Percentiles rank a stretch among this genome's conserved stretches.
Conservation (phyloP, 331 rosid genomes). For the Stylosanthes scabra region DNA sequence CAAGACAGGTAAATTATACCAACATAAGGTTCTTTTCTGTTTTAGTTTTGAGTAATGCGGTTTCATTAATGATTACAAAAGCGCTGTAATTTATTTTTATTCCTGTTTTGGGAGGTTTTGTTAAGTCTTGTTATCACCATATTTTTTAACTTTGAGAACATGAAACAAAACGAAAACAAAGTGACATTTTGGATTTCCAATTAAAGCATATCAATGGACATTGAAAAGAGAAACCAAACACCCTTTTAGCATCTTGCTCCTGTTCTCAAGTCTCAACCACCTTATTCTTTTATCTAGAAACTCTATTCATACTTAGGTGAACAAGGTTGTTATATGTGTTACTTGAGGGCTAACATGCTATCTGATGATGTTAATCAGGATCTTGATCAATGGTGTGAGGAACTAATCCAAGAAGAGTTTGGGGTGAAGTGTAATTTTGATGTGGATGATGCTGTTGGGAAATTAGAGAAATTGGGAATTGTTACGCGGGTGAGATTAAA, state of each 20-base stretch:
- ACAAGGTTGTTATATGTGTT: slow-evolving; percentile 5
- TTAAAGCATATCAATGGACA: background rate
- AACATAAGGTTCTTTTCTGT: background rate
- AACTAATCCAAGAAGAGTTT: slow-evolving; percentile 86
- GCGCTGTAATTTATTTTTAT: background rate
- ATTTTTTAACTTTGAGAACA: background rate
- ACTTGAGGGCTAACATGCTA: slow-evolving; percentile 20
- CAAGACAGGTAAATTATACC: slow-evolving; percentile 57
- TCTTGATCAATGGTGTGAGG: slow-evolving; percentile 88
- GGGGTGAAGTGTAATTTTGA: slow-evolving; percentile 78
- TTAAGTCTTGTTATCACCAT: background rate
- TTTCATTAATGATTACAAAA: background rate
- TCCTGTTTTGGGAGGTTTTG: background rate
- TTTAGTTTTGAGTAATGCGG: background rate
- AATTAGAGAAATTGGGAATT: slow-evolving; percentile 87
- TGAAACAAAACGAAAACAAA: background rate
- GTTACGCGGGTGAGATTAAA: slow-evolving; percentile 74
- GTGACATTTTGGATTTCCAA: background rate
- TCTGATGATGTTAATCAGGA: slow-evolving; percentile 63
- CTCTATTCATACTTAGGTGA: background rate
- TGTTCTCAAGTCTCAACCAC: slow-evolving; percentile 1
- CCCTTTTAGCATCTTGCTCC: slow-evolving; percentile 28
- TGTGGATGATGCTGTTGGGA: slow-evolving; percentile 90
- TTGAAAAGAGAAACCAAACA: background rate
- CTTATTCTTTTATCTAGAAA: slow-evolving; percentile 7